Percentiles rank a stretch among this genome's conserved stretches.
These are phyloP conservation scores for Neoarthrinium moseri DNA, from an alignment of 2,329 filamentous ascomycete genomes.

Conservation along the genomic window DNA sequence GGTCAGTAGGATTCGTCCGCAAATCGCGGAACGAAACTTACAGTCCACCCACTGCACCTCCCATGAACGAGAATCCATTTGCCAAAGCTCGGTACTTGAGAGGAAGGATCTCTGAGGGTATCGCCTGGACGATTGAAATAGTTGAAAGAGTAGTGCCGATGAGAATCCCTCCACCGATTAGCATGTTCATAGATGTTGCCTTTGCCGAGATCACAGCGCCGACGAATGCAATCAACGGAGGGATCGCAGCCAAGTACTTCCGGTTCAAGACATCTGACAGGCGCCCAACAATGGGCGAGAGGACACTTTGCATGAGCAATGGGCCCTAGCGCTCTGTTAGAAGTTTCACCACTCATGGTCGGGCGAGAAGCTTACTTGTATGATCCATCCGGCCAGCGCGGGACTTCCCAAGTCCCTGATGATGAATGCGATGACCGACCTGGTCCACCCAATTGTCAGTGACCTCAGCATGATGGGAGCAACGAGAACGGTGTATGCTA, in stretches of 20 bases:
- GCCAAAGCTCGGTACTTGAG: slow-evolving; percentile 55
- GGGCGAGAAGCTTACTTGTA: slow-evolving; percentile 35
- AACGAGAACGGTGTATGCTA: background rate
- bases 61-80: slow-evolving; percentile 51
- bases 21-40: slow-evolving; percentile 29
- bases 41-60: slow-evolving; percentile 50
- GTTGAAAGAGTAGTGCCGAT: slow-evolving; percentile 54
- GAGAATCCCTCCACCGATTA: slow-evolving; percentile 57
- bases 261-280: slow-evolving; percentile 56
- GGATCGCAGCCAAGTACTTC: slow-evolving; percentile 50
- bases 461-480: background rate
- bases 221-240: slow-evolving; percentile 51
- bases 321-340: slow-evolving; percentile 41
- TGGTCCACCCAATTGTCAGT: background rate
- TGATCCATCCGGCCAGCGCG: slow-evolving; percentile 53
- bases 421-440: slow-evolving; percentile 52
- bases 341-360: background rate
- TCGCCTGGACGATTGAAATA: slow-evolving; percentile 54
- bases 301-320: slow-evolving; percentile 54
- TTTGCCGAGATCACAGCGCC: slow-evolving; percentile 54
- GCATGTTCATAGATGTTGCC: slow-evolving; percentile 52
- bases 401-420: slow-evolving; percentile 51
- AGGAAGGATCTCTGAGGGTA: slow-evolving; percentile 55
- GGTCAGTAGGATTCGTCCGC: background rate
- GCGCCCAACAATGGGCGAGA: slow-evolving; percentile 54